These are phyloP conservation scores for Tolypocladium tropicale DNA, from an alignment of 2,329 filamentous ascomycete species.

Conservation along the genomic window DNA sequence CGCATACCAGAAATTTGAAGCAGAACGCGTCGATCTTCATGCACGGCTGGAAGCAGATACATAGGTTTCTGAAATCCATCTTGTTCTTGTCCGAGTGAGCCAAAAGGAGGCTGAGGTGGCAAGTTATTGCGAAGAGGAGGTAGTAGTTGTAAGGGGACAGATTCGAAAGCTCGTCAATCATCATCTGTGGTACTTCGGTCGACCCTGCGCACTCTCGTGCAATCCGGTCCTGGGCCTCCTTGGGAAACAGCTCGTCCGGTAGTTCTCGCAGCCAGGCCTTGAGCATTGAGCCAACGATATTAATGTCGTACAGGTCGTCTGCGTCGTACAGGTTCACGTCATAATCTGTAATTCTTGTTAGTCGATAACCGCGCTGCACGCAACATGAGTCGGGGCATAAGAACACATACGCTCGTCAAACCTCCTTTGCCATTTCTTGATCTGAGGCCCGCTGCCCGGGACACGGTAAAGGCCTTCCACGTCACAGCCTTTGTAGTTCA, in stretches of 20 bases:
- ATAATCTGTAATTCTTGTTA: constrained; percentile 42
- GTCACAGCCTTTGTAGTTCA: constrained; percentile 90
- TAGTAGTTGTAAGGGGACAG: constrained; percentile 98
- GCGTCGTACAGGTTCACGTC: constrained; percentile 88
- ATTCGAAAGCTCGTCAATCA: constrained; percentile 86
- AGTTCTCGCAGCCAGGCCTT: constrained; percentile 92
- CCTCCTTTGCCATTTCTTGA: constrained; percentile 85
- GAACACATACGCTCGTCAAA: constrained; percentile 77
- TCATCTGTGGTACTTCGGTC: constrained; percentile 69
- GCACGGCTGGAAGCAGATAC: constrained; percentile 94
- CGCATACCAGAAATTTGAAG: constrained; percentile 88
- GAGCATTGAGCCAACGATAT: constrained; percentile 91
- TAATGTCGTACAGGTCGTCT: constrained; percentile 85
- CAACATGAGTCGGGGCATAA: background rate
- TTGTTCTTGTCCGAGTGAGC: constrained; percentile 94
- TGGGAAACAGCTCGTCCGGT: constrained; percentile 90
- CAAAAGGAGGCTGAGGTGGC: constrained; percentile 83
- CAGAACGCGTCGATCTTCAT: constrained; percentile 94
- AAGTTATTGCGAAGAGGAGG: constrained; percentile 92
- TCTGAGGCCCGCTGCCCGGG: constrained; percentile 78
- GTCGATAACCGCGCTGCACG: constrained; percentile 3
- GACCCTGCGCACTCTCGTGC: constrained; percentile 69
- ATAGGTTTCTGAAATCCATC: constrained; percentile 93
- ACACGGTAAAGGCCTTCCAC: constrained; percentile 90
- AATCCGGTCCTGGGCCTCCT: constrained; percentile 69